Percentiles rank a stretch among this genome's conserved stretches.
These are phyloP conservation scores for Pontederia paniculata DNA, from an alignment of 176 grass and related monocot species.

Conservation along the genomic window DNA sequence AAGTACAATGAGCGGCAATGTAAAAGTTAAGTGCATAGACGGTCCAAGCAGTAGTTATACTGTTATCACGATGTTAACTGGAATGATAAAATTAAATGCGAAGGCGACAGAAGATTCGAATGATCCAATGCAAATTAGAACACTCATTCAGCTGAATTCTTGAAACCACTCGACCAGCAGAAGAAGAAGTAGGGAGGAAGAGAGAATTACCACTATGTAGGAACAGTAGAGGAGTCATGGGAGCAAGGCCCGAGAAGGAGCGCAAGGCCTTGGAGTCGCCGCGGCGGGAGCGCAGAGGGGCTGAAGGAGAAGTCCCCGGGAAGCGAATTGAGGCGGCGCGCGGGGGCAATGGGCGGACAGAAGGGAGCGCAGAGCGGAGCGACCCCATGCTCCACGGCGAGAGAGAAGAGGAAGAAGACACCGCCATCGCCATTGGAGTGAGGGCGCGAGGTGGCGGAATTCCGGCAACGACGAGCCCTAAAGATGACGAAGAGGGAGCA, in stretches of 20 bases:
- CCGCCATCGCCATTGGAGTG: slow-evolving; percentile 39
- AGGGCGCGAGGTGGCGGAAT: background rate
- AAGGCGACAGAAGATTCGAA: too few species aligned
- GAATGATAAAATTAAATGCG: too few species aligned
- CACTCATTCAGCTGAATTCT: too few species aligned
- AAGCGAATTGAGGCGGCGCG: slow-evolving; percentile 1
- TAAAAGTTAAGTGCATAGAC: too few species aligned
- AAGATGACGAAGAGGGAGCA: background rate
- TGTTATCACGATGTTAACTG: too few species aligned
- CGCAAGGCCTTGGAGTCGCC: slow-evolving; percentile 21
- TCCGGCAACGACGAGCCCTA: slow-evolving; percentile 2
- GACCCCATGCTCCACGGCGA: slow-evolving; percentile 54
- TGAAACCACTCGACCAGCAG: too few species aligned
- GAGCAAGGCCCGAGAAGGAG: slow-evolving; percentile 48
- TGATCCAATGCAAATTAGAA: too few species aligned
- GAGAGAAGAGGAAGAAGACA: slow-evolving; percentile 30
- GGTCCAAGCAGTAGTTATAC: too few species aligned
- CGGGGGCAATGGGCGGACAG: background rate
- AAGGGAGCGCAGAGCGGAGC: slow-evolving; percentile 38
- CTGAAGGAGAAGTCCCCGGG: background rate
- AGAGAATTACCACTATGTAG: slow-evolving; percentile 27
- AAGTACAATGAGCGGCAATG: too few species aligned
- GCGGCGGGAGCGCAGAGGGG: slow-evolving; percentile 3
- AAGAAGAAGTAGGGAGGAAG: background rate
- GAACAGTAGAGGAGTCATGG: slow-evolving; percentile 27